Evolutionary conservation across 345 rosid genomes (phyloP).

Genomic region (Carallia brachiata): DNA sequence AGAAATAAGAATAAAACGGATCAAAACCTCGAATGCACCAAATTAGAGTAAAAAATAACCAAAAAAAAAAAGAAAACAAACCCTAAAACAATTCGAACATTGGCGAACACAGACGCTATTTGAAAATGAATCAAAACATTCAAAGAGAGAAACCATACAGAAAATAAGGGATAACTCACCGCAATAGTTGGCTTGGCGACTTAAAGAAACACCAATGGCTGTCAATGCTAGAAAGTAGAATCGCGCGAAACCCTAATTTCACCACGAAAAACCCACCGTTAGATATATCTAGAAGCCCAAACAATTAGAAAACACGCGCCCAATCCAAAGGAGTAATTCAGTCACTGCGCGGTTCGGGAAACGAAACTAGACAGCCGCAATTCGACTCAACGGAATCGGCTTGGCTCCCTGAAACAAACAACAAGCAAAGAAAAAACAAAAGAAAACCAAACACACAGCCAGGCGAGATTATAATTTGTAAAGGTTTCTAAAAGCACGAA

Average conservation of each 20-base stretch:
- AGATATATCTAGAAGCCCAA: constrained; percentile 20
- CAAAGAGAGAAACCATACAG: not conserved
- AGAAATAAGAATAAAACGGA: no score
- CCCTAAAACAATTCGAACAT: not conserved
- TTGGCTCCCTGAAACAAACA: no score
- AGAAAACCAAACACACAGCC: no score
- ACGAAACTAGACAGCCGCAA: no score
- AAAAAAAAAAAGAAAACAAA: not conserved
- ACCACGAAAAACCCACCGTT: constrained; percentile 33
- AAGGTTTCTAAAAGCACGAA: no score
- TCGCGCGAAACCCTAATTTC: constrained; percentile 41
- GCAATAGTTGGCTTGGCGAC: not conserved
- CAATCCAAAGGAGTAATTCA: no score
- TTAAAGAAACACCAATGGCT: not conserved
- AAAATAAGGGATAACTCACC: constrained; percentile 6
- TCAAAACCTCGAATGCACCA: not conserved
- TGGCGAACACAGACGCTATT: not conserved
- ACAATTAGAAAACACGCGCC: not conserved
- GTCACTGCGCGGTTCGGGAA: no score
- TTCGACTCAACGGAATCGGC: no score
- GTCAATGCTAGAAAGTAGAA: not conserved
- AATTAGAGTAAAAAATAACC: not conserved
- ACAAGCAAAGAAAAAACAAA: no score
- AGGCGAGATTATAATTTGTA: no score
- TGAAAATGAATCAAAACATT: not conserved